Conservation (phyloP, 345 rosid species). For the Psidium guajava region DNA sequence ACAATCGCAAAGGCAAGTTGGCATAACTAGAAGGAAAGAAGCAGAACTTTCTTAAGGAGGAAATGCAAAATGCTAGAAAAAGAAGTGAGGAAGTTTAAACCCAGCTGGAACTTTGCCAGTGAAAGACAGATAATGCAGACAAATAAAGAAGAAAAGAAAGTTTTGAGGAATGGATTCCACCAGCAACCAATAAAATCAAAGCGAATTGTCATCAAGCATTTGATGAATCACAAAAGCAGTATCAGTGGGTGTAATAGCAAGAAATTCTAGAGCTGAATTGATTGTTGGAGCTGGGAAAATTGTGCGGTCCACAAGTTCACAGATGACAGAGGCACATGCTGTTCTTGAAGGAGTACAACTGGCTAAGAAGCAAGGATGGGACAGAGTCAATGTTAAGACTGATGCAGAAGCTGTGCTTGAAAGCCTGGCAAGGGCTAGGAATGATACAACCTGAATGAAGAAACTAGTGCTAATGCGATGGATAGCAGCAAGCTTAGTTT, state of each 20-base stretch:
- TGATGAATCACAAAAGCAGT: background rate
- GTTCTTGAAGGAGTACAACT: background rate
- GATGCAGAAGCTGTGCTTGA: background rate
- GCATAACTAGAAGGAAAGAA: background rate
- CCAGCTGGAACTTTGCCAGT: background rate
- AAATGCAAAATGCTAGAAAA: background rate
- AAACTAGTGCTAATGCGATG: background rate
- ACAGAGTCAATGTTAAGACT: background rate
- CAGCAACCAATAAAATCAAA: background rate
- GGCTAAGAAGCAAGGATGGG: background rate
- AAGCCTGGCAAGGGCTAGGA: background rate
- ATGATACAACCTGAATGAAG: background rate
- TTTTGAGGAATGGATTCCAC: background rate
- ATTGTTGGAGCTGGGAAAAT: background rate
- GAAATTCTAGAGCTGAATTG: background rate
- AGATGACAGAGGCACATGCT: background rate
- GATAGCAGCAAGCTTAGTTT: background rate
- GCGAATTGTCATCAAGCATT: background rate
- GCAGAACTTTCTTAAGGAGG: background rate
- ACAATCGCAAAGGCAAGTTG: background rate
- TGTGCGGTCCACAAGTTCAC: background rate
- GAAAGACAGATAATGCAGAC: background rate
- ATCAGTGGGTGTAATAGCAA: background rate
- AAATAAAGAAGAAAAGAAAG: background rate
- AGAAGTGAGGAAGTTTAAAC: background rate